Evolutionary conservation across 2,329 filamentous ascomycete genomes (phyloP).

Genomic region (Furcasterigmium sp.): DNA sequence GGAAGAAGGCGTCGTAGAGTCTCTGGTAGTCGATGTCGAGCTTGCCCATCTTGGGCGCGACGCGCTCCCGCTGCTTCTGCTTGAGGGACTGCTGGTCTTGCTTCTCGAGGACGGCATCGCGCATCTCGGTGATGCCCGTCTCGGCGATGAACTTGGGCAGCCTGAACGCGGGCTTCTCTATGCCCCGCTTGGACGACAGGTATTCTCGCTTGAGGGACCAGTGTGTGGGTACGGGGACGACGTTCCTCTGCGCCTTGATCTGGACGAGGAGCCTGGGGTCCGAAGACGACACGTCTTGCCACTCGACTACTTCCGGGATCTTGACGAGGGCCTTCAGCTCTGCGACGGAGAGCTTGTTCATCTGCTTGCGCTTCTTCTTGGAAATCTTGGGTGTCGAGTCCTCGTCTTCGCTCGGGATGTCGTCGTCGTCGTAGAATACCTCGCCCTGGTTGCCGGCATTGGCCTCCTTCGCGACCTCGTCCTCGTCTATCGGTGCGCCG

Average conservation of each 20-base stretch:
- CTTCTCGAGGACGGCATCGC: slow-evolving; percentile 92
- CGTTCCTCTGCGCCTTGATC: slow-evolving; percentile 91
- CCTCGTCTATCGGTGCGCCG: slow-evolving; percentile 57
- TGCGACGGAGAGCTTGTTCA: slow-evolving; percentile 89
- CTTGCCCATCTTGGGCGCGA: slow-evolving; percentile 93
- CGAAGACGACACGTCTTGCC: slow-evolving; percentile 89
- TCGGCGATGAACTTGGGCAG: slow-evolving; percentile 96
- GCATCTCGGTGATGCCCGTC: slow-evolving; percentile 96
- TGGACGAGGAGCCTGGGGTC: slow-evolving; percentile 87
- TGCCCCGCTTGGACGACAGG: slow-evolving; percentile 90
- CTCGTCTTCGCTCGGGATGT: slow-evolving; percentile 81
- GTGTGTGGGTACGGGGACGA: slow-evolving; percentile 88
- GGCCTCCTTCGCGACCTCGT: slow-evolving; percentile 58
- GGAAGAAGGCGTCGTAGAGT: slow-evolving; percentile 97
- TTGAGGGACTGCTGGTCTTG: slow-evolving; percentile 88
- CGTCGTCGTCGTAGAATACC: slow-evolving; percentile 76
- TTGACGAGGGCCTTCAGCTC: slow-evolving; percentile 89
- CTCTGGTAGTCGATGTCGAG: slow-evolving; percentile 98
- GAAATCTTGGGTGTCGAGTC: slow-evolving; percentile 69
- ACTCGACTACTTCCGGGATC: slow-evolving; percentile 93
- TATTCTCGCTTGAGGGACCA: slow-evolving; percentile 98
- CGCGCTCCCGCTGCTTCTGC: slow-evolving; percentile 91
- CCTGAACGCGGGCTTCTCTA: slow-evolving; percentile 90
- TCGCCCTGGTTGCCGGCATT: slow-evolving; percentile 74
- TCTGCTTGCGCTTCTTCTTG: slow-evolving; percentile 90